Base-by-base conservation (phyloP, 2,329 filamentous ascomycete species). In the Exophiala mesophila region DNA sequence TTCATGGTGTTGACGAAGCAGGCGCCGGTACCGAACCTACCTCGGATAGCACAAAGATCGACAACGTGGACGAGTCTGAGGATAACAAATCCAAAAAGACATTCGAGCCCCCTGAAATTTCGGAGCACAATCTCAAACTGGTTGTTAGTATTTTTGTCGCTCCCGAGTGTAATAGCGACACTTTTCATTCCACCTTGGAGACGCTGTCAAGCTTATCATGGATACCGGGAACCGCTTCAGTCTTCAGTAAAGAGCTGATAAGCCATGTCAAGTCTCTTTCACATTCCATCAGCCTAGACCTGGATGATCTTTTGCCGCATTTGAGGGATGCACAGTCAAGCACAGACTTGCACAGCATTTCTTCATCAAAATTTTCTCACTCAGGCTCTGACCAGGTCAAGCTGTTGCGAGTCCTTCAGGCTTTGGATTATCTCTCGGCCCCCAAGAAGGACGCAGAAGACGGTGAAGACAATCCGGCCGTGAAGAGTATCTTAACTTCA, bases 141-240 rank as follows among this genome's bases (percentile, higher is more conserved):
- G 88, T 98, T n/a, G 86, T 97, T 55, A 92, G 92, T 61, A 95
- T 98, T 44, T 85, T 98, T 53, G 88, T 94, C 31, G 90, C 90
- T 50, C 84, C 89, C 36, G 92, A 98, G 64, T 98, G 92, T 67
- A 95, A 88, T 59, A 89, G 87, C 50, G 96, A 95, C 72, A 97
- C 92, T 0, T 98, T 98, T 74, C 86, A 92, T 61, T 94, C 97
- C 64, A 97, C 92, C 1, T 77, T 98, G 40, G 92, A 90, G 12
- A 94, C 94, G n/a, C 95, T 98, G 71, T 97, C 95, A 69, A 96
- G 97, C 59, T 76, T 98, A 31, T 97, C 89, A 4, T 83, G 86
- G 28, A 92, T 98, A 47, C 88, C 90, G 12, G 88, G 85, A 9
- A 88, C 90, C 13, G 92, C 94, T 65, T 78, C 85, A 39, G 76